Conservation (phyloP, 257 asterid genomes). For the Agastache rugosa region DNA sequence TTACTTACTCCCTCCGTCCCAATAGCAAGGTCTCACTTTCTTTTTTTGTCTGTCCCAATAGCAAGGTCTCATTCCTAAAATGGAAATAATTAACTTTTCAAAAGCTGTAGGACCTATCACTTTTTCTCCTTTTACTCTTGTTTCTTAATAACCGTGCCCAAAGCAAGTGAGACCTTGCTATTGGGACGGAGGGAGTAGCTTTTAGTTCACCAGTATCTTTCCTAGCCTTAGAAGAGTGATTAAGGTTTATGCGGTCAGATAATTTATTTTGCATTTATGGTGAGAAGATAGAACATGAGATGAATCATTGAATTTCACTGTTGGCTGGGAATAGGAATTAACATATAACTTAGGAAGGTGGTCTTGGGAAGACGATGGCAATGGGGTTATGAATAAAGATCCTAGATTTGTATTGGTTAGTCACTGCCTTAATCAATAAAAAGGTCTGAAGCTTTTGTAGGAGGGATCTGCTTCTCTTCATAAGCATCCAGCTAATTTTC, state of each 20-base stretch:
- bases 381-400: not conserved
- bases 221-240: not conserved
- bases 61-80: too few species aligned
- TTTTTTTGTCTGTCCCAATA: too few species aligned
- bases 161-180: too few species aligned
- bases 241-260: not conserved
- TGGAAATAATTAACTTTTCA: too few species aligned
- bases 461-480: not conserved
- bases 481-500: conserved; percentile 1
- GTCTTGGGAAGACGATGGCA: not conserved
- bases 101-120: too few species aligned
- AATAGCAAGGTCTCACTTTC: too few species aligned
- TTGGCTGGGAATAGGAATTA: conserved; percentile 5
- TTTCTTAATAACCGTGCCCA: too few species aligned
- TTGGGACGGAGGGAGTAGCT: too few species aligned
- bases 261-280: not conserved
- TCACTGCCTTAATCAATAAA: not conserved
- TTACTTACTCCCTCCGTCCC: too few species aligned
- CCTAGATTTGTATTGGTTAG: not conserved
- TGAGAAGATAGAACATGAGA: conserved; percentile 1
- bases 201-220: not conserved
- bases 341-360: not conserved
- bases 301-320: not conserved
- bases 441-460: too few species aligned
- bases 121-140: too few species aligned